Base-by-base conservation (phyloP, 176 grass and related monocot genomes). In the Triticum monococcum region DNA sequence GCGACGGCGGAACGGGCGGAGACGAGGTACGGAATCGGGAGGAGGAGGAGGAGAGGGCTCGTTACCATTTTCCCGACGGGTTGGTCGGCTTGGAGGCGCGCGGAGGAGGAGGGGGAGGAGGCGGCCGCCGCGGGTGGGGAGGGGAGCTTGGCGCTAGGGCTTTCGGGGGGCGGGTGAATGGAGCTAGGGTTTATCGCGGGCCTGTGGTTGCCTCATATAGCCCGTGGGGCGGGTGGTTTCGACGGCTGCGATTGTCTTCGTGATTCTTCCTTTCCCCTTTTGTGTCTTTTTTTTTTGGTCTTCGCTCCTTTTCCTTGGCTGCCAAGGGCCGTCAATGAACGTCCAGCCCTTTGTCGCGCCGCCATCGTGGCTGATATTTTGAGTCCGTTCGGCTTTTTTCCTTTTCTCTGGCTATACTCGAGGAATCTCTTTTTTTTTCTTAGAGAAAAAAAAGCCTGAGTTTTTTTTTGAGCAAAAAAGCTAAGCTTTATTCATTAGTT, bases 161-260 rank as follows among this genome's bases (percentile, higher is more conserved):
- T 81, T 85, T 85, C 83, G 45, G 57, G 69, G 46, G 74, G 12
- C 31, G 37, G 72, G 36, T 33, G 68, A 17, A 57, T 9, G 72
- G 72, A 67, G 59, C 52, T 88, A 88, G 86, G 86, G 86, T 78
- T 88, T 88, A 88, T 63, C 24, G 18, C 26, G 31, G 16, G 33
- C 50, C 68, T 14, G 77, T 12, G 46, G 43, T 24, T 20, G 13
- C 63, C 18, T 88, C 72, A 78, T 88, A 87, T 87, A 87, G 86
- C 45, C 79, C 86, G 43, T 40, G 5, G 16, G 79, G 70, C 24
- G 43, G 80, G 63, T n/a, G 59, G 63, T 40, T 88, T 83, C 72
- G 50, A 88, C 86, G 80, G 80, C 78, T 81, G 32, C 4, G 86
- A 87, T 87, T 87, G 68, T 36, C 69, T 75, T 40, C 45, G 41